A percentile compares a stretch with the other conserved stretches of the same genome.
phyloP scores from a whole-genome alignment of 2,329 filamentous ascomycete species.

The Fusarium buharicum region DNA sequence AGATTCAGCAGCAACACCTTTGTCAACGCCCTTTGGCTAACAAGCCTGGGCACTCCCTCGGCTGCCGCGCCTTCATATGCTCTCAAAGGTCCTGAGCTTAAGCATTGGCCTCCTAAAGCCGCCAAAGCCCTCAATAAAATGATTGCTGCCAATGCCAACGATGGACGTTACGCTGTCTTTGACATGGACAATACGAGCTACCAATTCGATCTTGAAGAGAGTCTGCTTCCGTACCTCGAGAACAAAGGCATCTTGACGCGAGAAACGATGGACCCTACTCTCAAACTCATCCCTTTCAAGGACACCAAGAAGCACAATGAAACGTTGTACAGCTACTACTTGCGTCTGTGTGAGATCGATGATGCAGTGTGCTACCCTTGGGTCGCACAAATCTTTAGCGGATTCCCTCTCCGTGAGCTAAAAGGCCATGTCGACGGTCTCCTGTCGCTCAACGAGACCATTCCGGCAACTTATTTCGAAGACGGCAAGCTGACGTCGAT shows the following conservation, averaged over 20 bases:
- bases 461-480: constrained; percentile 52
- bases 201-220: constrained; percentile 56
- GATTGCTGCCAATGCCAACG: constrained; percentile 53
- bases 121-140: constrained; percentile 51
- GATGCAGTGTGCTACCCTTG: constrained; percentile 57
- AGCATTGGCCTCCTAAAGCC: constrained; percentile 53
- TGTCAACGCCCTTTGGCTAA: constrained; percentile 31
- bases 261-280: constrained; percentile 53
- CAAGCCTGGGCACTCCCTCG: constrained; percentile 20
- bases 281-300: constrained; percentile 56
- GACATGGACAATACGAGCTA: constrained; percentile 61
- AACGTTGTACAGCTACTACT: constrained; percentile 58
- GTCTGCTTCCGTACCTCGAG: constrained; percentile 56
- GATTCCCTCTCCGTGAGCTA: constrained; percentile 56
- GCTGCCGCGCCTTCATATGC: constrained; percentile 24
- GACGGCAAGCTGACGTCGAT: constrained; percentile 46
- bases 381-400: constrained; percentile 55
- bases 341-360: constrained; percentile 56
- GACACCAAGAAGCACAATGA: constrained; percentile 53
- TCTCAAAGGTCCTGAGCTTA: constrained; percentile 38
- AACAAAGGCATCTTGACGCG: constrained; percentile 55
- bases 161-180: constrained; percentile 53
- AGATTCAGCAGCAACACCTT: constrained; percentile 19
- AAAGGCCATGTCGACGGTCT: constrained; percentile 60
- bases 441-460: constrained; percentile 54